Base-by-base conservation (phyloP, 805 yeast genomes). In the Starmera dryadoides region DNA sequence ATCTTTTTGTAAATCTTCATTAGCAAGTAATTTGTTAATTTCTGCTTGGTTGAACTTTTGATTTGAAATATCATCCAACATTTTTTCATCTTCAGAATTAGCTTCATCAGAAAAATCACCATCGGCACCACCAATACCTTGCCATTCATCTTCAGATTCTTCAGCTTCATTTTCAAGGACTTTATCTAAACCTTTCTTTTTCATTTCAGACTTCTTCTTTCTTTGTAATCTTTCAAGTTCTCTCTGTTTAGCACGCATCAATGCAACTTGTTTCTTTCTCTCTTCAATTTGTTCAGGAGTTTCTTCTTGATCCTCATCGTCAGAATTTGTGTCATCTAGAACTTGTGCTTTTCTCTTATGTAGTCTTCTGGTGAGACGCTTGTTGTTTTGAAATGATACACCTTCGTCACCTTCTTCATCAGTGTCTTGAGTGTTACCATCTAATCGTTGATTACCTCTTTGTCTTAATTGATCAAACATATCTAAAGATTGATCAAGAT, bases 121-220 rank as follows among this genome's bases (percentile, higher is more conserved):
- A 48, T 82, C 89, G 6, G 53, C 65, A 43, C 94, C 94, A 46
- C 91, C 93, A 36, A 82, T 50, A 4, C 93, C 94, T 36, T 73
- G 73, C 85, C 87, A 86, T 63, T 86, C 95, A 66, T 86, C 95
- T 43, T 86, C 94, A 29, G 93, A 83, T 63, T 86, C 95, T 48
- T 76, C 88, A 33, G 95, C 95, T 64, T 85, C 93, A 36, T 82
- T 80, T 50, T 86, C 91, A 55, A 85, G 66, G 39, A 86, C 71
- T 20, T 73, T 67, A 38, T 69, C 69, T 16, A 79, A 47, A 3
- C 89, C 89, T 41, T 62, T 68, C 22, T 71, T 63, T 44, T 73
- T 82, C 66, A 81, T 59, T 44, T 77, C 84, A 44, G 63, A 50
- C 41, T 62, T 71, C 37, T 73, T 60, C 37, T 56, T 50, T 29